Base-by-base conservation (phyloP, 1,284 basidiomycete species). In the Moniliophthora roreri region DNA sequence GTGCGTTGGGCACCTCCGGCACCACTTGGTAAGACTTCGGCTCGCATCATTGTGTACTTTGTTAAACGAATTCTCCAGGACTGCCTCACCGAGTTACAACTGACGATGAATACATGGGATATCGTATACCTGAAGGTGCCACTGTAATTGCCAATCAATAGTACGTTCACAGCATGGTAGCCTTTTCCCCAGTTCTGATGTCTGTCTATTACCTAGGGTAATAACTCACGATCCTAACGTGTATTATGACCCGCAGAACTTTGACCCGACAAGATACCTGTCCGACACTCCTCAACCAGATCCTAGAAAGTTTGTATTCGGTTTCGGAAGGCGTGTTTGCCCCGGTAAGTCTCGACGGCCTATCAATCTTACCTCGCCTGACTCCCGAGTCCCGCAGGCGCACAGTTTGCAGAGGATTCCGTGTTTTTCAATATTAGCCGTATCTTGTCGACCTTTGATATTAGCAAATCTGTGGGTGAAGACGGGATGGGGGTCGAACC, bases 281-380 rank as follows among this genome's bases (percentile, higher is more conserved):
- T 6, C 7, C 6, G 28, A 13, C 24, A 51, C 15, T 23, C 40
- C 15, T n/a, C 20, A 6, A 23, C 36, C 8, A 24, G 18, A 55
- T 23, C 50, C 50, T 3, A 34, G 35, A 13, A 45, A 52, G 13
- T 38, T 47, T 16, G 45, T 52, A 13, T 55, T 55, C 48, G 54
- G 54, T 39, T 55, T 55, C 35, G 54, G 54, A 23, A 26, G 53
- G 11, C 44, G 54, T 50, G 48, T 16, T 7, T 44, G 8, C 23
- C n/a, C 37, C n/a, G 23, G 18, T 23, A 6, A 4, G 7, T 13
- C n/a, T n/a, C n/a, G n/a, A n/a, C n/a, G n/a, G n/a, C n/a, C n/a
- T n/a, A n/a, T n/a, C n/a, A n/a, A n/a, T n/a, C n/a, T n/a, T n/a
- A n/a, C n/a, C n/a, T n/a, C n/a, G n/a, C n/a, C n/a, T n/a, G n/a